Evolutionary conservation across 192 early-diverging fungal genomes (phyloP).

Genomic region (Gorgonomyces haynaldii): DNA sequence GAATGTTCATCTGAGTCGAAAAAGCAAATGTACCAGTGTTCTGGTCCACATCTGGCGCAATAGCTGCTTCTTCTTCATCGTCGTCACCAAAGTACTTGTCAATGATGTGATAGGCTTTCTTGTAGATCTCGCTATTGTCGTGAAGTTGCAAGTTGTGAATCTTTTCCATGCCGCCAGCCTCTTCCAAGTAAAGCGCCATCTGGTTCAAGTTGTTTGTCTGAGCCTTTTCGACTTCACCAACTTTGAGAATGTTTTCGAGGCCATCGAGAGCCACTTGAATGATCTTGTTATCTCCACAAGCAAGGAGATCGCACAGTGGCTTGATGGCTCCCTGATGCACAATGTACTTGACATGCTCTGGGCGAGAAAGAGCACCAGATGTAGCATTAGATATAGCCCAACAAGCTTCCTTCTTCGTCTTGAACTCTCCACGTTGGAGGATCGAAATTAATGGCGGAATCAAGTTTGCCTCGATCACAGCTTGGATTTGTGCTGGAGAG

Average conservation of each 20-base stretch:
- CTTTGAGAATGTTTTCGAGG: conserved; percentile 94
- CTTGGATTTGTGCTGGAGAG: conserved; percentile 84
- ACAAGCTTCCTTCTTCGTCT: conserved; percentile 98
- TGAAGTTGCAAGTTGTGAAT: conserved; percentile 90
- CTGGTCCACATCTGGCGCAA: conserved; percentile 64
- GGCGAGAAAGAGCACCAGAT: conserved; percentile 74
- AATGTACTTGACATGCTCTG: conserved; percentile 86
- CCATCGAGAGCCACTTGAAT: conserved; percentile 95
- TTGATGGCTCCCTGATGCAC: conserved; percentile 88
- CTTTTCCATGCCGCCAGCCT: conserved; percentile 89
- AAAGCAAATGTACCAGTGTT: conserved; percentile 71
- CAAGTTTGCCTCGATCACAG: conserved; percentile 88
- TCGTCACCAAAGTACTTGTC: conserved; percentile 91
- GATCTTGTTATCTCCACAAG: conserved; percentile 88
- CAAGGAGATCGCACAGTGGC: conserved; percentile 88
- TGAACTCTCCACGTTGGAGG: conserved; percentile 82
- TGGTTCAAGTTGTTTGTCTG: conserved; percentile 59
- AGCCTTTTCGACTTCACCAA: conserved; percentile 75
- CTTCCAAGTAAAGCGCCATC: conserved; percentile 84
- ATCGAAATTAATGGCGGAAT: conserved; percentile 84
- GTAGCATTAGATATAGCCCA: conserved; percentile 99
- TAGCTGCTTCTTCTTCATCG: conserved; percentile 52
- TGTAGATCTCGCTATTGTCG: conserved; percentile 93
- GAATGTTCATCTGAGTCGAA: conserved; percentile 47
- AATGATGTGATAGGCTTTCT: conserved; percentile 89